Base-by-base conservation (phyloP, 306 rosid species). In the Corylus americana region DNA sequence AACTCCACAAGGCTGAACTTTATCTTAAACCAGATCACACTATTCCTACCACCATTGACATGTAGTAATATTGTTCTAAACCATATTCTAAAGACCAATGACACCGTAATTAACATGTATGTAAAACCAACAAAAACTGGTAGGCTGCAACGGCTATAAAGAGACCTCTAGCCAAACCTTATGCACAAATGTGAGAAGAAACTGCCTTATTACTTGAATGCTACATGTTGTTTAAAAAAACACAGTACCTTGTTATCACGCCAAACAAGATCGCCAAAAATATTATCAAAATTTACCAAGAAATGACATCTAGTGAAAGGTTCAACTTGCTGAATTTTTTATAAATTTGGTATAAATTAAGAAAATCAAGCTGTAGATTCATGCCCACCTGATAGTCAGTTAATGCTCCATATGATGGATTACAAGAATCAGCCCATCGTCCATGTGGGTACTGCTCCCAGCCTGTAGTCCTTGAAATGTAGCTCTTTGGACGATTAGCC, bases 401-500 rank as follows among this genome's bases (percentile, higher is more conserved):
- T 50, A 94, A 78, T 82, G 92, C 97, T 4, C 97, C 97, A 87
- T 91, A 94, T 58, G 98, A 90, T 78, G 97, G 97, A 86, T 91
- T 94, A 59, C 90, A 57, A 80, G 97, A 91, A 90, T 94, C 97
- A 82, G 88, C 82, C 99, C 99, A 95, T 17, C 99, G 90, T 71
- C 99, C 99, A 75, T 77, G 98, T 78, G 99, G 99, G 74, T 93
- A 95, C 71, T 90, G 96, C 47, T 95, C 99, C 99, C 99, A 95
- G 81, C 99, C 97, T 55, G 85, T 71, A 76, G 99, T 95, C 85
- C 99, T 90, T 76, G 99, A 87, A 84, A 93, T 88, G 88, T 95
- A 95, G 90, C 99, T 95, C 83, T 85, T 93, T 53, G 98, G 99
- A 80, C 98, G 99, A 83, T 93, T 95, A 61, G 99, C 99, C 99